Evolutionary conservation across 331 rosid genomes (phyloP), one percentile per base, ranked within the genome.

Genomic region (Stylosanthes scabra): DNA sequence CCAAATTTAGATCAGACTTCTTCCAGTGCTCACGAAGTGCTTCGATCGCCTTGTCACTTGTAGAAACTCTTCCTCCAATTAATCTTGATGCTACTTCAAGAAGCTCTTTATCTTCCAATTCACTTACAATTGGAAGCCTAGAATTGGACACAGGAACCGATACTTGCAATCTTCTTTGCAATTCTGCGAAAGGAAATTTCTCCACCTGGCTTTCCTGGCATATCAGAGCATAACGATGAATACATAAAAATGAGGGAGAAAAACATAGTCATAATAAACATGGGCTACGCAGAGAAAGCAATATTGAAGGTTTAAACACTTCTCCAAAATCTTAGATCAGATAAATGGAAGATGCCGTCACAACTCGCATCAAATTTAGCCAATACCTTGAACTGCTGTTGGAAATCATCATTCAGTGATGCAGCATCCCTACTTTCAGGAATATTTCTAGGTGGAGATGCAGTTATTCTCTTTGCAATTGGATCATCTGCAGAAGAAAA

Each of bases 21-120:
- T 83, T 86, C 99, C 99, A 94, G 44, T 81, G 90, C 41, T 87
- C 90, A 8, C 97, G 96, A 62, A 94, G 90, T 44, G 85, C 88
- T 82, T 84, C 85, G 63, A 74, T 79, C 44, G 84, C 93, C 88
- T 84, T 60, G 57, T 75, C 40, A 49, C 70, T 39, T 63, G 75
- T 60, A 73, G 88, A 80, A 77, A 72, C 81, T 62, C 74, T 78
- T 76, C 73, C 88, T 49, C 88, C 91, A 66, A 73, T 71, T 47
- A 85, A 68, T 63, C 59, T 88, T 3, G 74, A 86, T 60, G 95
- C 96, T 54, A 91, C 84, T 77, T 88, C 96, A 79, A 85, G 87
- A 59, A 94, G 79, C 74, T 89, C 97, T 74, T 68, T 81, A 63
- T 94, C 97, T 72, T 89, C 90, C 74, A 78, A 54, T 78, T 89